Percentiles rank a stretch among this genome's conserved stretches.
These are phyloP conservation scores for Ceratocystis papillata DNA, from an alignment of 2,329 filamentous ascomycete genomes.

Conservation along the genomic window DNA sequence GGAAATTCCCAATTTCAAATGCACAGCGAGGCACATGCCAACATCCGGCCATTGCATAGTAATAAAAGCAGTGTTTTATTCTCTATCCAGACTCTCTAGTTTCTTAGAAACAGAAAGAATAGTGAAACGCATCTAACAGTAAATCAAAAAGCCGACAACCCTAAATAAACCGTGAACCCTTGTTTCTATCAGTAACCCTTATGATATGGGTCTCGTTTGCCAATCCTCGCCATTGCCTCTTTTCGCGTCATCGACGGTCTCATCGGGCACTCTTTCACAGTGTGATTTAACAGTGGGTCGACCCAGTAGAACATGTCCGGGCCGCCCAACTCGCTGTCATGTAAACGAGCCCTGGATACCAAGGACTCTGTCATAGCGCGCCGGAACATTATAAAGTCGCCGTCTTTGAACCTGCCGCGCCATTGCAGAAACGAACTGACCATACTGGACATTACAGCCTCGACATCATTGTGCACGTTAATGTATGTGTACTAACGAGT, in stretches of 20 bases:
- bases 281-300: not conserved
- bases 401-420: not conserved
- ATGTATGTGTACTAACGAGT: not conserved
- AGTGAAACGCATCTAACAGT: no score
- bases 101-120: not conserved
- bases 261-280: not conserved
- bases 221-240: not conserved
- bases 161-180: not conserved
- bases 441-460: constrained; percentile 5
- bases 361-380: not conserved
- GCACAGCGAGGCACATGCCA: not conserved
- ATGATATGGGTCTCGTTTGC: not conserved
- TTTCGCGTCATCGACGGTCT: not conserved
- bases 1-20: constrained; percentile 9
- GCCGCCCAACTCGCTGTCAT: not conserved
- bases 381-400: not conserved
- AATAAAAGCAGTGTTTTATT: constrained; percentile 7
- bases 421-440: constrained; percentile 1
- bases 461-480: constrained; percentile 3
- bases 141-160: not conserved
- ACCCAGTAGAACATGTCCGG: not conserved
- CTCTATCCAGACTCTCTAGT: not conserved
- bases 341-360: not conserved
- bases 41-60: not conserved
- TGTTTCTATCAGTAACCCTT: no score